Conservation (phyloP, 371 early-diverging fungal species). For the Mucor velutinosus region DNA sequence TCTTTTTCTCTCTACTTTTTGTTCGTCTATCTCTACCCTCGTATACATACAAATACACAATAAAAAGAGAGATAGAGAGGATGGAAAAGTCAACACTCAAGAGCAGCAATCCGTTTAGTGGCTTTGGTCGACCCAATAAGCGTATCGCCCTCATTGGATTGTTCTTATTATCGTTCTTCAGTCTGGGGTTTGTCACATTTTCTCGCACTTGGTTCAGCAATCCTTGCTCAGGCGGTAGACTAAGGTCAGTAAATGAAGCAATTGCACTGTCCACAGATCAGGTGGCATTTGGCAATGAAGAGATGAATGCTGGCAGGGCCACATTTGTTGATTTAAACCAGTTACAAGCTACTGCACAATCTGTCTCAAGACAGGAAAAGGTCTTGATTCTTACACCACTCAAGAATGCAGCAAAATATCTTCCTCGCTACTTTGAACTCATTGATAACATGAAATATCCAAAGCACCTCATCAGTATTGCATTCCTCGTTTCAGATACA, state of each 20-base stretch:
- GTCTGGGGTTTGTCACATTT: conserved; percentile 1
- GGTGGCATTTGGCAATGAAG: background rate
- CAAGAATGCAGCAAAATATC: conserved; percentile 58
- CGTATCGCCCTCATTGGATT: background rate
- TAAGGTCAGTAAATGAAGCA: background rate
- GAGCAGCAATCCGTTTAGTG: background rate
- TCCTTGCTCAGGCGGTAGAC: background rate
- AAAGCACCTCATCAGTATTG: conserved; percentile 56
- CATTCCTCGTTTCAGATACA: conserved; percentile 59
- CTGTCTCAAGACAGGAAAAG: conserved; percentile 27
- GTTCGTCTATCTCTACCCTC: background rate
- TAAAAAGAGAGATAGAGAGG: background rate
- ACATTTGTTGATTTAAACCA: conserved; percentile 34
- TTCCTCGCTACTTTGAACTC: conserved; percentile 58
- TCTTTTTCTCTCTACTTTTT: background rate
- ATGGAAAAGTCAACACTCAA: background rate
- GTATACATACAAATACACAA: background rate
- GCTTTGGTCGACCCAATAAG: background rate
- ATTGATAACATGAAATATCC: conserved; percentile 57
- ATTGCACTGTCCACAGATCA: conserved; percentile 1
- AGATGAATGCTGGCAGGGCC: conserved; percentile 11
- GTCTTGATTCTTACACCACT: conserved; percentile 66
- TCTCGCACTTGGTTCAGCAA: background rate
- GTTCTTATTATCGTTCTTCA: background rate
- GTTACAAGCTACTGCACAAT: conserved; percentile 20